Evolutionary conservation across 768 basidiomycete species (phyloP).

Genomic region (Kwoniella sp.): DNA sequence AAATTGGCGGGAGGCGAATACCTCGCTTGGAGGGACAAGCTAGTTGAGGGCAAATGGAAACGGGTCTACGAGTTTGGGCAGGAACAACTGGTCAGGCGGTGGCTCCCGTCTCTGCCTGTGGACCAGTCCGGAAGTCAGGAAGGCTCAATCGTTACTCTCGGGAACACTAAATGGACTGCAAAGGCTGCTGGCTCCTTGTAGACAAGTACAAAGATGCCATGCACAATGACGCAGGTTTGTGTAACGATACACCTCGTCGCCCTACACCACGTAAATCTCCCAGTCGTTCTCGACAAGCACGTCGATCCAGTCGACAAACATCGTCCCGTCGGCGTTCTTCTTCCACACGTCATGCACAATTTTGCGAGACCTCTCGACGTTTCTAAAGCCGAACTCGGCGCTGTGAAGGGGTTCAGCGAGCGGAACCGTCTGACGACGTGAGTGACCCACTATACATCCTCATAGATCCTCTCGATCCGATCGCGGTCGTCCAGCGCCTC

Average conservation of each 20-base stretch:
- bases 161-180: not conserved
- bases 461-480: constrained; percentile 29
- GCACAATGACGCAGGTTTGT: too few relatives aligned
- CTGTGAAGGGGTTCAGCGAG: constrained; percentile 3
- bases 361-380: constrained; percentile 27
- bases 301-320: constrained; percentile 40
- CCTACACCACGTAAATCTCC: constrained; percentile 35
- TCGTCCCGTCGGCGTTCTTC: constrained; percentile 20
- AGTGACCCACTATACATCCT: constrained; percentile 20
- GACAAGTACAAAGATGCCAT: too few relatives aligned
- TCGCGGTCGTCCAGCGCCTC: constrained; percentile 25
- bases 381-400: constrained; percentile 24
- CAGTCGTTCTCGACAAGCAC: constrained; percentile 35
- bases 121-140: constrained; percentile 1
- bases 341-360: constrained; percentile 36
- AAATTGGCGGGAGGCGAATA: not conserved
- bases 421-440: not conserved
- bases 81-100: not conserved
- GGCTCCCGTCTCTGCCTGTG: constrained; percentile 1
- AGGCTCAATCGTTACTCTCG: not conserved
- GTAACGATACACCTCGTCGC: too few relatives aligned
- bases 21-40: constrained; percentile 11
- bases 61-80: constrained; percentile 13
- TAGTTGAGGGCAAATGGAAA: constrained; percentile 4
- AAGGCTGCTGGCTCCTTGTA: constrained; percentile 1